Base-by-base conservation (phyloP, 2,329 filamentous ascomycete genomes). In the Didymellaceae sp. region DNA sequence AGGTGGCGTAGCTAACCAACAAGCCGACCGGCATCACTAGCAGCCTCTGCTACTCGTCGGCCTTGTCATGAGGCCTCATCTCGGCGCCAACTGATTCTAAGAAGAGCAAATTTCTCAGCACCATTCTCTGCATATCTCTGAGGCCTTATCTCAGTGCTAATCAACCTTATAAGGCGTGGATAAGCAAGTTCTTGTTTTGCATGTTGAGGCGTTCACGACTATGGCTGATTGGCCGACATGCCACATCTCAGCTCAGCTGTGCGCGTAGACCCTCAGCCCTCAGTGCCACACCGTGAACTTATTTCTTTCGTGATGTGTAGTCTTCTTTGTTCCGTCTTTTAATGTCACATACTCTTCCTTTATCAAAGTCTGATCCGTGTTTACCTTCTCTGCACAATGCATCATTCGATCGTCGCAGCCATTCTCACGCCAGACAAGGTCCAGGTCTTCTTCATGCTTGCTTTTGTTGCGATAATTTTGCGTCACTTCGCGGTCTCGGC, bases 371-470 rank as follows among this genome's bases (percentile, higher is more conserved):
- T 14, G 33, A 4, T 2, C 6, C 9, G 4, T 8, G 14, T 4
- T 5, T 13, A 13, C 6, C 10, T 5, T 28, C 26, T 13, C 11
- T 18, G 20, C 20, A 6, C 14, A 10, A 45, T 50, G 47, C 28
- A 50, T 45, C 22, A 28, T 10, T 45, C 41, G 1, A 31, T 50
- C 11, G 24, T 38, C n/a, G 40, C 34, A 22, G 14, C 11, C 7
- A 8, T 50, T 7, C 41, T 50, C 11, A 35, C 40, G 16, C 47
- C 47, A n/a, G 8, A 14, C 40, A 45, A 50, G 32, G 35, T 30
- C 25, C 34, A 50, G 4, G n/a, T 14, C 18, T 7, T 45, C 5
- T 40, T 50, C 18, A 6, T 31, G n/a, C 6, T 40, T 13, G 34
- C 34, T 24, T 13, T 50, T n/a, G 9, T 40, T 20, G 28, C 24